Percentiles rank a stretch among this genome's conserved stretches.
phyloP scores from a whole-genome alignment of 1,284 basidiomycete species.

The Cystobasidiaceae sp. region DNA sequence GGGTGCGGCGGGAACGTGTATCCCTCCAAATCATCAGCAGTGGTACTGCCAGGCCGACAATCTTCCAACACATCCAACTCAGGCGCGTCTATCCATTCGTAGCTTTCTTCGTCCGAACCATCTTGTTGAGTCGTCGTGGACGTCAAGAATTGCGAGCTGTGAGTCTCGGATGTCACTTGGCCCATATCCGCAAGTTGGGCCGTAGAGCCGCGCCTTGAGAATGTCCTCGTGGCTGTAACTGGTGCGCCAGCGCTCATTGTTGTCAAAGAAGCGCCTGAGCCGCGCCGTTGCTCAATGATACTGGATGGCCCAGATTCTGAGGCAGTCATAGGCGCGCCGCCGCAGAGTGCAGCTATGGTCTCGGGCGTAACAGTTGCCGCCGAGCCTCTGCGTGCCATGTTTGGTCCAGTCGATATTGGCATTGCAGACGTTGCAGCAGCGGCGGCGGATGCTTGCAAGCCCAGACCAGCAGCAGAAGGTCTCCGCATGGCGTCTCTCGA shows the following conservation, averaged over 20 bases:
- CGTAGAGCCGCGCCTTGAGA: not conserved
- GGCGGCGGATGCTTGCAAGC: not conserved
- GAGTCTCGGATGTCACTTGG: conserved; percentile 6
- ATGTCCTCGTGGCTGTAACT: too few relatives aligned
- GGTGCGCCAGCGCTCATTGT: too few relatives aligned
- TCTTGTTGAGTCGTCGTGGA: not conserved
- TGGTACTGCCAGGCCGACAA: not conserved
- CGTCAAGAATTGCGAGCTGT: not conserved
- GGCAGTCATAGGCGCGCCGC: too few relatives aligned
- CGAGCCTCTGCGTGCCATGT: conserved; percentile 13
- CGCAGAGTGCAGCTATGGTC: not conserved
- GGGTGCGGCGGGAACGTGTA: conserved; percentile 6
- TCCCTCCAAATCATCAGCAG: not conserved
- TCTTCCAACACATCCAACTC: not conserved
- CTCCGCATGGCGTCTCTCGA: not conserved
- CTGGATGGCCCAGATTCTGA: not conserved
- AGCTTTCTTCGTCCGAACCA: not conserved
- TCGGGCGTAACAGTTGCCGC: conserved; percentile 19
- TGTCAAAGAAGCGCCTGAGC: too few relatives aligned
- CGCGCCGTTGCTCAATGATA: not conserved
- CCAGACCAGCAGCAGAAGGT: not conserved
- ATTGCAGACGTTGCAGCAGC: too few relatives aligned
- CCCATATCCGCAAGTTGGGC: conserved; percentile 18
- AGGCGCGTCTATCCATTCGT: conserved; percentile 26
- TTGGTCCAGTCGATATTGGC: too few relatives aligned